Evolutionary conservation across 331 rosid species (phyloP), one percentile per base, ranked within the genome.

Genomic region (Malus hybrid): DNA sequence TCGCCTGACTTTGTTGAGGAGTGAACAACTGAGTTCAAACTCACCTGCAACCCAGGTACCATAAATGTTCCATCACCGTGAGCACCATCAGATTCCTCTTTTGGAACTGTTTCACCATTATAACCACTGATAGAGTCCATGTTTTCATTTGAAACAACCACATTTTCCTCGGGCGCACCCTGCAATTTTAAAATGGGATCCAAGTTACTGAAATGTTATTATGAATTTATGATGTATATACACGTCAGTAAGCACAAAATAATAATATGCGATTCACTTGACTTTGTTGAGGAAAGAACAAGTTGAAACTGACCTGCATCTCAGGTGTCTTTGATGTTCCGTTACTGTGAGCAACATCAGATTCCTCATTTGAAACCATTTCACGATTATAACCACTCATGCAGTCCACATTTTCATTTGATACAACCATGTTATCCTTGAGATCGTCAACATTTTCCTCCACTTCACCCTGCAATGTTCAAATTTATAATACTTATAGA

Each of bases 391-490:
- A 9, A 44, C 24, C 30, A 39, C 15, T 74, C 60, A 14, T 13
- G 36, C 71, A 66, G 20, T 66, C 81, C 46, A 39, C 44, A 3
- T 53, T 65, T 20, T 77, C 76, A 28, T 63, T 46, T 9, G 26
- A 32, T 79, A 64, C 46, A 48, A 24, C 24, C 32, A 64, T 32
- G 70, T 60, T 86, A 65, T 72, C 83, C 13, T 65, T 77, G 63
- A 55, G 36, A 78, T 57, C 61, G 79, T 22, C 81, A 67, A 53
- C 80, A 66, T 70, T 78, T 66, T 65, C 75, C 71, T 53, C 66
- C 32, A 53, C 60, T 36, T 67, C 81, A 77, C 68, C 86, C 86
- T 87, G 78, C 78, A 68, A 70, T 18, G 28, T 63, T 39, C 63
- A 66, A 46, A 48, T 42, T 42, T 10, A 32, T 18, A 70, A 78